Conservation (phyloP, 208 protist species). For the Leishmania aethiopica region DNA sequence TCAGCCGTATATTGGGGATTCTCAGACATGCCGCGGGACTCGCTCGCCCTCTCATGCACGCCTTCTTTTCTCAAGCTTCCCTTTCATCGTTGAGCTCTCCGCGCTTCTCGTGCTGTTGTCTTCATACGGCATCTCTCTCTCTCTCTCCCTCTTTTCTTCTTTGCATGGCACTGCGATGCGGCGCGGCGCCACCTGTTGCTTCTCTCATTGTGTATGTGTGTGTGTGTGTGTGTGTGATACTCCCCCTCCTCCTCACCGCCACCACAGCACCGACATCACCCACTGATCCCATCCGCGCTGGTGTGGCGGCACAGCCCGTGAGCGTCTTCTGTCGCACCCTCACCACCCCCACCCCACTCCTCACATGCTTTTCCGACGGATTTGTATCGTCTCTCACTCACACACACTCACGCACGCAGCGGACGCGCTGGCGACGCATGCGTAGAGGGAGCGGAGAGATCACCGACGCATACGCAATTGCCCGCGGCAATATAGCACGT, state of each 20-base stretch:
- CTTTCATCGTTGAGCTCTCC: neutral
- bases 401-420: too few species aligned
- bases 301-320: too few species aligned
- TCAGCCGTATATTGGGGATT: neutral
- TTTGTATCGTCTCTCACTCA: neutral
- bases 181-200: neutral
- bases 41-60: neutral
- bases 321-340: neutral
- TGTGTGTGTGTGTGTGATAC: neutral
- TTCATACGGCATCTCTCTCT: conserved; percentile 1
- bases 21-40: neutral
- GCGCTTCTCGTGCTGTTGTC: neutral
- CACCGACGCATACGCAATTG: neutral
- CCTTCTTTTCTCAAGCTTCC: neutral
- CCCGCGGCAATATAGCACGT: neutral
- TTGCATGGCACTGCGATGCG: neutral
- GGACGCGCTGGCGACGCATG: neutral
- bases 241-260: neutral
- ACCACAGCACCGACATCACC: neutral
- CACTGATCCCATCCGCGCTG: neutral
- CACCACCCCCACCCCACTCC: too few species aligned
- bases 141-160: conserved; percentile 8
- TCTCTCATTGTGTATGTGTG: neutral
- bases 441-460: neutral
- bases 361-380: neutral